A percentile compares a stretch with the other conserved stretches of the same genome.
These are phyloP conservation scores for Plasmodium gaboni DNA, from an alignment of 169 alveolate species.

Conservation along the genomic window DNA sequence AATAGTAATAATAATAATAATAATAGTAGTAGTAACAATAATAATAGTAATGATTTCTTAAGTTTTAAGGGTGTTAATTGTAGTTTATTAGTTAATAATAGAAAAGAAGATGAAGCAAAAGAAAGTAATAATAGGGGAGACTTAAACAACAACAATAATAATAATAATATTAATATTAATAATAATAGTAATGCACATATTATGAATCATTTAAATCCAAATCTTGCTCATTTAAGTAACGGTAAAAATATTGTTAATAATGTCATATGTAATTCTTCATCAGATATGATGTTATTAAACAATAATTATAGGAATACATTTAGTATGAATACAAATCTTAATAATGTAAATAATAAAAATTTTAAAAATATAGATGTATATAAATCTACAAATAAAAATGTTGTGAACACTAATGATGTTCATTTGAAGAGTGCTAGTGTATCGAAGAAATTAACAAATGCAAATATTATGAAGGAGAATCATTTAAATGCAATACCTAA, in stretches of 20 bases:
- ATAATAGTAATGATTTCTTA: slow-evolving; percentile 19
- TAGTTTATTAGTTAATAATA: slow-evolving; percentile 30
- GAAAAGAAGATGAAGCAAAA: slow-evolving; percentile 37
- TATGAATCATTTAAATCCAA: background rate
- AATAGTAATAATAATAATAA: background rate
- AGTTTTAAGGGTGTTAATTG: slow-evolving; percentile 9
- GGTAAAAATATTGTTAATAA: slow-evolving; percentile 1
- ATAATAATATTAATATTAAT: background rate
- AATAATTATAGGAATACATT: no score
- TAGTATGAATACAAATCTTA: slow-evolving; percentile 6
- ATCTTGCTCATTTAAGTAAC: background rate
- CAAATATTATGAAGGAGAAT: slow-evolving; percentile 36
- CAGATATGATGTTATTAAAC: no score
- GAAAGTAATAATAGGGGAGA: background rate
- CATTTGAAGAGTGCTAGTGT: slow-evolving; percentile 16
- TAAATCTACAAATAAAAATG: slow-evolving; percentile 11
- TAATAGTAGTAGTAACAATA: background rate
- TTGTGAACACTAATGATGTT: slow-evolving; percentile 15
- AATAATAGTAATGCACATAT: background rate
- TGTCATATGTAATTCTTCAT: background rate
- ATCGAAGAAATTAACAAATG: slow-evolving; percentile 14
- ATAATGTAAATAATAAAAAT: slow-evolving; percentile 20
- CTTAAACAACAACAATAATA: background rate
- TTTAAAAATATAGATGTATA: slow-evolving; percentile 29
- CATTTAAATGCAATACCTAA: slow-evolving; percentile 22